Evolutionary conservation across 148 eudicot species (phyloP), one percentile per base, ranked within the genome.

Genomic region (Cornus kousa): DNA sequence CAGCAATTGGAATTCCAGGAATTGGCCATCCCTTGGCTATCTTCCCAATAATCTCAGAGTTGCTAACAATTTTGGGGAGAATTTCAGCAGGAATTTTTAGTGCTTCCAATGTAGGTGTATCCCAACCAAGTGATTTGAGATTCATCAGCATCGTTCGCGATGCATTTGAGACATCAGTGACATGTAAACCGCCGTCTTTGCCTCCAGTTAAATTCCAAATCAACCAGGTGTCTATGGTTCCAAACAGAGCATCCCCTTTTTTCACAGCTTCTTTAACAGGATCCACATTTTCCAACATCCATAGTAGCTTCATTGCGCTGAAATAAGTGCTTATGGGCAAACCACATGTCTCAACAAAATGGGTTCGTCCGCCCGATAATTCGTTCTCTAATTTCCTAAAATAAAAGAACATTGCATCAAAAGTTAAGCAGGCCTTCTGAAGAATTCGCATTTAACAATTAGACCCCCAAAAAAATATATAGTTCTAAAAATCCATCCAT

Each of bases 191-290:
- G 13, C 80, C 78, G 3, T 88, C 79, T 2, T 82, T 77, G 40
- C 98, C 99, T 71, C 99, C 99, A 6, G 99, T 97, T 68, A 97
- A 23, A 71, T 97, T 97, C 99, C 99, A 97, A 39, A 97, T 94
- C 79, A 94, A 82, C 99, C 99, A 97, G 46, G 97, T 84, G 77
- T 97, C 99, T 23, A 97, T 89, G 28, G 99, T 97, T 85, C 99
- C 99, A 77, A 97, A 97, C 19, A 97, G 86, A 53, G 97, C 97
- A 86, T 97, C 99, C 19, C 91, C 91, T 43, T 71, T 81, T n/a
- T 87, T 76, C 17, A 97, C 88, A 75, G 99, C 93, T 71, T 88
- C 80, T 82, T 86, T 87, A 23, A 97, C 98, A 28, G 82, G 87
- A 65, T 88, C 91, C 16, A 97, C 95, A 75, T 97, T 97, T 77